phyloP scores from a whole-genome alignment of 2,329 filamentous ascomycete species.

The Simplicillium sp. region DNA sequence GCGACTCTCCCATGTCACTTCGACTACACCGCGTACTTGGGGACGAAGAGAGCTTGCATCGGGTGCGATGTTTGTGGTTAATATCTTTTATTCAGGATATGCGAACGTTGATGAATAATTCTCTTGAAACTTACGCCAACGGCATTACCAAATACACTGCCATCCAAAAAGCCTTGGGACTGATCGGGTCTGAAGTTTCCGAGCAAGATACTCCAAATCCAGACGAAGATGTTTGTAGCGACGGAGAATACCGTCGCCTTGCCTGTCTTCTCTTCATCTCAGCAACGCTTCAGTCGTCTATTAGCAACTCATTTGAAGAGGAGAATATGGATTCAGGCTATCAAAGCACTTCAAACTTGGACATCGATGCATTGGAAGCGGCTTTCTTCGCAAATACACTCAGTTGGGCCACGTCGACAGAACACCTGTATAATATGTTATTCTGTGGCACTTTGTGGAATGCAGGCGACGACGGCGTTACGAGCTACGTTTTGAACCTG shows the following conservation, averaged over 20 bases:
- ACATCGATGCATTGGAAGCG: neutral
- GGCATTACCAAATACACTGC: slow-evolving; percentile 1
- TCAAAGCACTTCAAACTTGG: too few species aligned
- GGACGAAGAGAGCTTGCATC: neutral
- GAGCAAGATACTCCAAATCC: neutral
- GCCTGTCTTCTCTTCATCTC: slow-evolving; percentile 2
- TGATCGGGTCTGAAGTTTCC: neutral
- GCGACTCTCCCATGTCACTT: neutral
- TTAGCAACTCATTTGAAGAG: neutral
- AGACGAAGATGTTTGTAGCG: neutral
- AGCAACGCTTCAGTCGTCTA: neutral
- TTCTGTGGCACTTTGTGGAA: neutral
- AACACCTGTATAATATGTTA: slow-evolving; percentile 1
- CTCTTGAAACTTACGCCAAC: neutral
- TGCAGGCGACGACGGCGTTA: neutral
- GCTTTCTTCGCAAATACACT: neutral
- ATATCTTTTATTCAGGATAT: slow-evolving; percentile 4
- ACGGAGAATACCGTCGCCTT: neutral
- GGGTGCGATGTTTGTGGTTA: slow-evolving; percentile 3
- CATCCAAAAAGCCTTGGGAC: neutral
- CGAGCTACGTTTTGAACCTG: neutral
- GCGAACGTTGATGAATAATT: slow-evolving; percentile 3
- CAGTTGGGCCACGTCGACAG: neutral
- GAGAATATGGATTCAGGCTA: neutral
- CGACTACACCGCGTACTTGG: neutral